A percentile compares a stretch with the other conserved stretches of the same genome.
Evolutionary conservation across 768 basidiomycete genomes (phyloP).

Genomic region (Russula ochroleuca): DNA sequence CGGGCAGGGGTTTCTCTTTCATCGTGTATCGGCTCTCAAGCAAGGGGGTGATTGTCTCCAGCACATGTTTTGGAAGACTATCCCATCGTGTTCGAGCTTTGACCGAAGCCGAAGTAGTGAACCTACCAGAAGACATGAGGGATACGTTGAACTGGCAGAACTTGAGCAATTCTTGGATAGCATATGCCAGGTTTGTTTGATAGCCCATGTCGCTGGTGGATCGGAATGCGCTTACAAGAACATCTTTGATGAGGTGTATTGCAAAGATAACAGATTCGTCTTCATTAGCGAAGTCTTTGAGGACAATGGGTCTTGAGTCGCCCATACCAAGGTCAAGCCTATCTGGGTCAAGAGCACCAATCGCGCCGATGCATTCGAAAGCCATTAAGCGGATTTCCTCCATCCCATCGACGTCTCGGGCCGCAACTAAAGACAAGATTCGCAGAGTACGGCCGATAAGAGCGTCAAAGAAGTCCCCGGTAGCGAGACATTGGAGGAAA

Average conservation of each 20-base stretch:
- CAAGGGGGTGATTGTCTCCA: conserved; percentile 82
- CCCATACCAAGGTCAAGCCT: conserved; percentile 63
- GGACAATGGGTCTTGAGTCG: conserved; percentile 65
- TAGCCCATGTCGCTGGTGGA: conserved; percentile 93
- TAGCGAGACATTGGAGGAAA: conserved; percentile 58
- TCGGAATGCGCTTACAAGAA: conserved; percentile 85
- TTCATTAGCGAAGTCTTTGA: conserved; percentile 76
- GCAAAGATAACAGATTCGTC: conserved; percentile 75
- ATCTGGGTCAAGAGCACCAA: conserved; percentile 95
- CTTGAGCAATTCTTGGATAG: conserved; percentile 84
- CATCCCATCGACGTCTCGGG: conserved; percentile 72
- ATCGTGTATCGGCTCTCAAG: conserved; percentile 60
- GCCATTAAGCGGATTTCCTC: conserved; percentile 66
- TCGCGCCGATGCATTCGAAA: conserved; percentile 84
- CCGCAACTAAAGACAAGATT: conserved; percentile 62
- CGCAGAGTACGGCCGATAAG: conserved; percentile 64
- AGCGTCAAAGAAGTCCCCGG: conserved; percentile 85
- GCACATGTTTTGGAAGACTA: conserved; percentile 70
- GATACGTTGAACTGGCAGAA: conserved; percentile 83
- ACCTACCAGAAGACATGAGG: conserved; percentile 54
- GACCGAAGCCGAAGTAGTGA: conserved; percentile 47
- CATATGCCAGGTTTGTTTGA: conserved; percentile 83
- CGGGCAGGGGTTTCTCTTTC: conserved; percentile 35
- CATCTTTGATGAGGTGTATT: conserved; percentile 76
- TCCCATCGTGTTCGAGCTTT: conserved; percentile 78